Evolutionary conservation across 257 asterid genomes (phyloP).

Genomic region (Lycium ferocissimum): DNA sequence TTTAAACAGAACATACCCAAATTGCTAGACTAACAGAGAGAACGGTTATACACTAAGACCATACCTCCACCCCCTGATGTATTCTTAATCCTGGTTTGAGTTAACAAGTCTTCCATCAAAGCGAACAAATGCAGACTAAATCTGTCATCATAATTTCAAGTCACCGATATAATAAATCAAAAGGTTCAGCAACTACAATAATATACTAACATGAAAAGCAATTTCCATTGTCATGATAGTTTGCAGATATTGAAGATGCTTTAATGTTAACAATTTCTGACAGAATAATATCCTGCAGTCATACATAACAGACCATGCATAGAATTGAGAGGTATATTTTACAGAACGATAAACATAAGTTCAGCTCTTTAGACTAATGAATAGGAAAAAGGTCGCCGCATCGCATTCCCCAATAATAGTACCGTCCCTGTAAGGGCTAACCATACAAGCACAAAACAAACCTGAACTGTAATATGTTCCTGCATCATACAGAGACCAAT

Average conservation of each 20-base stretch:
- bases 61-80: slow-evolving; percentile 13
- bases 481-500: slow-evolving; percentile 38
- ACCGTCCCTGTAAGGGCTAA: not conserved
- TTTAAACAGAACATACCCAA: not conserved
- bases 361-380: not conserved
- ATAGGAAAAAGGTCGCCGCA: not conserved
- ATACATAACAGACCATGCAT: not conserved
- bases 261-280: not conserved
- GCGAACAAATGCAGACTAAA: slow-evolving; percentile 24
- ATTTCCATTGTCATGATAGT: not conserved
- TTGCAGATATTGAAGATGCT: not conserved
- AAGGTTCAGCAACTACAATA: not conserved
- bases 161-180: not conserved
- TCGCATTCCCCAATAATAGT: slow-evolving; percentile 11
- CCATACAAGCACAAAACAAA: slow-evolving; percentile 15
- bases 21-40: not conserved
- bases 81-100: slow-evolving; percentile 23
- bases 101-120: not conserved
- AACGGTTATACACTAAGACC: not conserved
- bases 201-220: slow-evolving; percentile 16
- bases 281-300: not conserved
- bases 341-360: not conserved
- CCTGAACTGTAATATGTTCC: slow-evolving; percentile 30
- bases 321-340: not conserved
- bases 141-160: not conserved